Conservation (phyloP, 306 rosid species). For the Dalbergia cultrata region DNA sequence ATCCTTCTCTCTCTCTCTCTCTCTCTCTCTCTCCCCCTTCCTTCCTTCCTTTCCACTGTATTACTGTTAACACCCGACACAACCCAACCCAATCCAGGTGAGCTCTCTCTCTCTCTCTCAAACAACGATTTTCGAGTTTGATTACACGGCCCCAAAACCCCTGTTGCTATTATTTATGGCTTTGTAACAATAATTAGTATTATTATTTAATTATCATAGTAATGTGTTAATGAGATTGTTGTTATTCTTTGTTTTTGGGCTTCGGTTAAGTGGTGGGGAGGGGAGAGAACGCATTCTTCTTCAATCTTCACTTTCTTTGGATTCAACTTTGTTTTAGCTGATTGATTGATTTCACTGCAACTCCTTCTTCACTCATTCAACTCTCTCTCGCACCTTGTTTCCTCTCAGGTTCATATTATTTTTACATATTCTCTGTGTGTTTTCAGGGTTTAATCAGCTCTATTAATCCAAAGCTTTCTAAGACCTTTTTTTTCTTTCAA, state of each 20-base stretch:
- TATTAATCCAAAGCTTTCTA: background rate
- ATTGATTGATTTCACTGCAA: slow-evolving; percentile 6
- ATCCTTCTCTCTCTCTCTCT: background rate
- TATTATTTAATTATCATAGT: background rate
- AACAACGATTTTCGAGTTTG: background rate
- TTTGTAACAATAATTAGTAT: background rate
- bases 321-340: background rate
- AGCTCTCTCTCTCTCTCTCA: background rate
- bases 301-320: background rate
- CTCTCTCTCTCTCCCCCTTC: background rate
- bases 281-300: background rate
- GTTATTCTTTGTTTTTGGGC: background rate
- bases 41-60: background rate
- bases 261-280: background rate
- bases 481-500: background rate
- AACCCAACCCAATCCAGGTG: background rate
- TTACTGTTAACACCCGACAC: background rate
- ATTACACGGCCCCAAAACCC: background rate
- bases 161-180: background rate
- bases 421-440: background rate
- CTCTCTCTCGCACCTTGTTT: background rate
- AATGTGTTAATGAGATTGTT: background rate
- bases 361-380: background rate
- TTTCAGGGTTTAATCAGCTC: background rate
- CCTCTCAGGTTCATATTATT: background rate